These are phyloP conservation scores for Podila clonocystis DNA, from an alignment of 192 early-diverging fungal genomes.

Conservation along the genomic window DNA sequence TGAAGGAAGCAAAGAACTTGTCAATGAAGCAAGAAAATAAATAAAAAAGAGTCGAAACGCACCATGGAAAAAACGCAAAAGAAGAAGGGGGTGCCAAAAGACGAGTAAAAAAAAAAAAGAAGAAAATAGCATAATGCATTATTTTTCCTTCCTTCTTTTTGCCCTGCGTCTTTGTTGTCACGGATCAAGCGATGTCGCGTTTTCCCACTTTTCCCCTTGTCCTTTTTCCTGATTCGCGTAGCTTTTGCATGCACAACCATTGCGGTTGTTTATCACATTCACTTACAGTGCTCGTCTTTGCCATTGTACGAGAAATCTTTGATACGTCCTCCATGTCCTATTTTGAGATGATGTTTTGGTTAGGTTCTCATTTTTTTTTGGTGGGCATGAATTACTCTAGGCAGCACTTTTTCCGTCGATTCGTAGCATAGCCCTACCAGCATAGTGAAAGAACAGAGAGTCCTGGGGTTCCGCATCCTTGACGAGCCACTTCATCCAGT, in stretches of 20 bases:
- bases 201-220: background rate
- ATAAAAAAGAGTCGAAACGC: background rate
- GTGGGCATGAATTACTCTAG: background rate
- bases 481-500: slow-evolving; percentile 76
- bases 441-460: slow-evolving; percentile 82
- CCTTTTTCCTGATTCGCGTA: background rate
- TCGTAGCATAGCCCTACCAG: slow-evolving; percentile 62
- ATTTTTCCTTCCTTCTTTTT: background rate
- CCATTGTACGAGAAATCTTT: slow-evolving; percentile 53
- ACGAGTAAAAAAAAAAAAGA: background rate
- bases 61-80: background rate
- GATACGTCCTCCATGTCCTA: slow-evolving; percentile 54
- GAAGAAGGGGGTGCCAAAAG: background rate
- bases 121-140: background rate
- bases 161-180: too few relatives aligned
- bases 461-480: slow-evolving; percentile 72
- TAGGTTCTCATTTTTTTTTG: background rate
- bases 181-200: background rate
- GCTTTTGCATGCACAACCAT: background rate
- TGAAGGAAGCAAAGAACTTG: background rate
- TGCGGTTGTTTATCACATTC: background rate
- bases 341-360: background rate
- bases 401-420: too few relatives aligned
- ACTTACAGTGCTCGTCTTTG: slow-evolving; percentile 44
- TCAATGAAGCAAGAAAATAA: background rate